Percentiles rank a stretch among this genome's conserved stretches.
Conservation (phyloP, 768 basidiomycete species). For the Mycena amicta region DNA sequence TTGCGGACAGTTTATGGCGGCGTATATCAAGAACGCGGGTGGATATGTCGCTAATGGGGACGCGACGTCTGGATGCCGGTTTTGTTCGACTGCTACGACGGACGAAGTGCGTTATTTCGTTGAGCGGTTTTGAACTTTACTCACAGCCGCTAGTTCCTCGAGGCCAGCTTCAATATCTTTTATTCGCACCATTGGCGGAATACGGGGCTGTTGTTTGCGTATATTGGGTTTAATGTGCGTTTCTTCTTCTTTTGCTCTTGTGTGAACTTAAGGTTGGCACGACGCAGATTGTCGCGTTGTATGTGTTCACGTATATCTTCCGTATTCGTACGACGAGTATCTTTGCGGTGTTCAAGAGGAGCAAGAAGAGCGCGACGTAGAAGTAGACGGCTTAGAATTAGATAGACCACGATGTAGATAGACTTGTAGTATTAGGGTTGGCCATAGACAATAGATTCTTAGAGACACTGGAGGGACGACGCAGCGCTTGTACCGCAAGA, state of each 20-base stretch:
- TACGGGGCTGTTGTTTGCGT: slow-evolving; percentile 53
- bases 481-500: no score
- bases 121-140: not conserved
- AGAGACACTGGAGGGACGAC: no score
- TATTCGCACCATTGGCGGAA: slow-evolving; percentile 57
- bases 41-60: slow-evolving; percentile 62
- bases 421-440: not conserved
- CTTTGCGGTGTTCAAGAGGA: slow-evolving; percentile 26
- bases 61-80: slow-evolving; percentile 53
- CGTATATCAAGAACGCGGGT: slow-evolving; percentile 53
- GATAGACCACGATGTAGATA: no score
- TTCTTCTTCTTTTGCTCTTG: no score
- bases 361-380: slow-evolving; percentile 8
- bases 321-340: slow-evolving; percentile 43
- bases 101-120: slow-evolving; percentile 34
- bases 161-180: slow-evolving; percentile 57
- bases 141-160: slow-evolving; percentile 41
- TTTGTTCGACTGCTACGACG: slow-evolving; percentile 56
- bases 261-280: not conserved
- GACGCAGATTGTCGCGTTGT: slow-evolving; percentile 46
- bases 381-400: not conserved
- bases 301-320: slow-evolving; percentile 58
- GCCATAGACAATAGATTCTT: no score
- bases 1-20: slow-evolving; percentile 53
- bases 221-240: slow-evolving; percentile 49